Conservation (phyloP, 306 rosid species). For the Cucumis cinereus region DNA sequence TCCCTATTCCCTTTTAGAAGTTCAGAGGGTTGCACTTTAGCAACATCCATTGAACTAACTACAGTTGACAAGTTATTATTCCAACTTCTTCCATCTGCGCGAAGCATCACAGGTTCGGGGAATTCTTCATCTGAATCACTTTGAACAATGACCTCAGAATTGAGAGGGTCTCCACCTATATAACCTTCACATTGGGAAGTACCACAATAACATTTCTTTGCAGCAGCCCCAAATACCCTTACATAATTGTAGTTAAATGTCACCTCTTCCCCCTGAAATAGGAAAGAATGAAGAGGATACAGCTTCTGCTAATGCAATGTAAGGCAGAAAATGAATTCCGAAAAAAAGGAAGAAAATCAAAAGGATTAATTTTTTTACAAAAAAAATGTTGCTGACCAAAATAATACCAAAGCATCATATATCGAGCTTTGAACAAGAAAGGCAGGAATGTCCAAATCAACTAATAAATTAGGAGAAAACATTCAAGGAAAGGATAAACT, state of each 20-base stretch:
- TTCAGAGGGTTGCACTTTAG: conserved; percentile 18
- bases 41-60: conserved; percentile 18
- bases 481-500: neutral
- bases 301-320: neutral
- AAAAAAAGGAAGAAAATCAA: neutral
- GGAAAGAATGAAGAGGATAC: conserved; percentile 7
- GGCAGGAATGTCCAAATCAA: neutral
- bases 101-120: conserved; percentile 70
- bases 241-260: conserved; percentile 98
- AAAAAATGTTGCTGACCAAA: neutral
- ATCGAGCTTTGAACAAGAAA: neutral
- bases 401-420: neutral
- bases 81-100: conserved; percentile 26
- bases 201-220: conserved; percentile 87
- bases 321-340: neutral
- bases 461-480: neutral
- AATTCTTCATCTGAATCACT: conserved; percentile 97
- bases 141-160: conserved; percentile 52
- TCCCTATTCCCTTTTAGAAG: conserved; percentile 23
- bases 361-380: no score
- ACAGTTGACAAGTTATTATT: conserved; percentile 14
- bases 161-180: conserved; percentile 83
- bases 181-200: conserved; percentile 77
- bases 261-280: conserved; percentile 90
- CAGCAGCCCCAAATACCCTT: conserved; percentile 99